Base-by-base conservation (phyloP, 2,329 filamentous ascomycete genomes). In the Botrytis fragariae region DNA sequence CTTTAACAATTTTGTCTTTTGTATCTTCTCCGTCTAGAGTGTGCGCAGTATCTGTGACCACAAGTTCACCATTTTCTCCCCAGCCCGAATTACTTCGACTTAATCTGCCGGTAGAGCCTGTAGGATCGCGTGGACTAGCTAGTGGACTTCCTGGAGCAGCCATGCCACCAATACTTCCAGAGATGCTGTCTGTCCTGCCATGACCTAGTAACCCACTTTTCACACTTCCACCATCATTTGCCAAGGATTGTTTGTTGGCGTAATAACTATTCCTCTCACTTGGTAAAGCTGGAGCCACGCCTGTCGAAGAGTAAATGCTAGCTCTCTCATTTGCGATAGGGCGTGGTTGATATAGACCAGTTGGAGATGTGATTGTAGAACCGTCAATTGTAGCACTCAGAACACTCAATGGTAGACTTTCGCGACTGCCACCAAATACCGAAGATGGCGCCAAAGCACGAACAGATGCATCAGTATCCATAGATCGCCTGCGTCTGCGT, bases 391-490 rank as follows among this genome's bases (percentile, higher is more conserved):
- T 94, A 73, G 90, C 88, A 79, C 92, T 94, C 51, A 96, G 86
- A 9, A 95, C 90, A 79, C 92, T 94, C 39, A 96, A 85, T 0
- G 93, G 93, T 2, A 96, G 86, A 61, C 90, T 93, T 82, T 96
- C 93, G 74, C 93, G 90, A 79, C 91, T 94, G 61, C 93, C 93
- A 62, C 93, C 93, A 86, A 92, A 96, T 7, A 95, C 86, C 0
- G 92, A 95, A 0, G 91, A 93, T 0, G 93, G 93, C 1, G 93
- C 92, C n/a, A 97, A 84, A 3, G 93, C 93, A 61, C 93, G 91
- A 57, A 96, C 92, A 0, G 92, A 95, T 8, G 93, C 93, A 80
- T 96, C 92, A 25, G 93, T 96, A 81, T 96, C 93, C 82, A 95
- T 90, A 44, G 92, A 95, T 74, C 93, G 89, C 67, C 93, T 88